Evolutionary conservation across 179 eudicot species (phyloP).

Genomic region (Spergularia azorica): DNA sequence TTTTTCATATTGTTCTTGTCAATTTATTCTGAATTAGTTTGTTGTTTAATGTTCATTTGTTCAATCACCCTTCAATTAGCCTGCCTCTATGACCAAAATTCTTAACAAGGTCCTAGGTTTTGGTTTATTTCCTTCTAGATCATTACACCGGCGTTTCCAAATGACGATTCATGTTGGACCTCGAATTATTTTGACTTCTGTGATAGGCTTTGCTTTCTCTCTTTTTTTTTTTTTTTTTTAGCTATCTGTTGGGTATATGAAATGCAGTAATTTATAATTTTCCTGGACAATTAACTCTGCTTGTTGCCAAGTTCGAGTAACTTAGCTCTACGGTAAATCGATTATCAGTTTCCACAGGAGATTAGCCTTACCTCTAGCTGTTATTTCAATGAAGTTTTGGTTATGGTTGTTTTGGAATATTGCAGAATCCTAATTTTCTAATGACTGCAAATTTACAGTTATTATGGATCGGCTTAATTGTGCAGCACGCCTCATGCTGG

Average conservation of each 20-base stretch:
- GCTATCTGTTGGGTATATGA: background rate
- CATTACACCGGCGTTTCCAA: no score
- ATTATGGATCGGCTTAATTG: slow-evolving; percentile 64
- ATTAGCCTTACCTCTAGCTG: background rate
- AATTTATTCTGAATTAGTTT: no score
- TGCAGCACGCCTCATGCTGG: slow-evolving; percentile 84
- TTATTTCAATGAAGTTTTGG: background rate
- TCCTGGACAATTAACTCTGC: background rate
- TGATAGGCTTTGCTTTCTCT: no score
- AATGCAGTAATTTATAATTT: background rate
- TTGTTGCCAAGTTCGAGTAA: background rate
- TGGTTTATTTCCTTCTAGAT: no score
- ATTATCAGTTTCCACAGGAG: background rate
- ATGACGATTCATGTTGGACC: no score
- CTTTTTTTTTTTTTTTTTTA: no score
- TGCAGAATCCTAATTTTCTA: background rate
- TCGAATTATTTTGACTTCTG: no score
- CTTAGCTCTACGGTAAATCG: background rate
- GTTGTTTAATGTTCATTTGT: no score
- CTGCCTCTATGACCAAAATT: no score
- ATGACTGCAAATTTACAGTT: background rate
- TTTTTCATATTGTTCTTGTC: no score
- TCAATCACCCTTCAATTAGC: no score
- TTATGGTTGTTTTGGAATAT: background rate
- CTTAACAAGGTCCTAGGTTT: no score